A percentile compares a stretch with the other conserved stretches of the same genome.
Evolutionary conservation across 768 basidiomycete genomes (phyloP).

Genomic region (Collybia mongolica): DNA sequence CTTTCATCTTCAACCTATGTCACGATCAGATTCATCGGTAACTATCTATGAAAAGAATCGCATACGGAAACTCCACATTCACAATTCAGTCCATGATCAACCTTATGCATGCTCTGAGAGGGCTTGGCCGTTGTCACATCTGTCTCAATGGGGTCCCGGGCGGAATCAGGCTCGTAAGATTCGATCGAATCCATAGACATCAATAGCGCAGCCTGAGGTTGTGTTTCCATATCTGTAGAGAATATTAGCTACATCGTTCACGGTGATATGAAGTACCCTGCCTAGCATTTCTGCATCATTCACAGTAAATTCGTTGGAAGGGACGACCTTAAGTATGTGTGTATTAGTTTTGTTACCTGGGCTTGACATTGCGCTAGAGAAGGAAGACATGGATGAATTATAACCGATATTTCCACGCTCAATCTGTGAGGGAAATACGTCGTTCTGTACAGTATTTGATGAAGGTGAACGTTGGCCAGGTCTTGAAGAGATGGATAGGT

Average conservation of each 20-base stretch:
- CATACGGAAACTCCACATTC: constrained; percentile 65
- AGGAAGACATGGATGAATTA: constrained; percentile 6
- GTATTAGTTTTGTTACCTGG: constrained; percentile 32
- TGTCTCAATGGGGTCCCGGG: constrained; percentile 9
- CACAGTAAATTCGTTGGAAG: constrained; percentile 12
- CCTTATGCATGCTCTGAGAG: constrained; percentile 9
- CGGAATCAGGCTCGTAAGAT: constrained; percentile 26
- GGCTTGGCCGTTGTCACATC: constrained; percentile 14
- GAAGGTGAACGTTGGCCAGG: constrained; percentile 5
- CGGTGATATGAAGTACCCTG: constrained; percentile 17
- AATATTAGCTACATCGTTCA: not conserved
- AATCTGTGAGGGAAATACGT: too few species aligned
- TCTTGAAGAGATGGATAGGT: constrained; percentile 5
- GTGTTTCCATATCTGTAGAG: constrained; percentile 41
- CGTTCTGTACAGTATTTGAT: too few species aligned
- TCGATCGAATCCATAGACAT: constrained; percentile 33
- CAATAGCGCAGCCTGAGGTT: constrained; percentile 11
- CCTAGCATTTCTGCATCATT: constrained; percentile 51
- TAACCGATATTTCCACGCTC: too few species aligned
- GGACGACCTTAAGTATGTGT: constrained; percentile 30
- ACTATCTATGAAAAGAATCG: constrained; percentile 1
- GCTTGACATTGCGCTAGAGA: constrained; percentile 11
- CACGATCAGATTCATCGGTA: not conserved
- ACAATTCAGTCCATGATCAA: constrained; percentile 53
- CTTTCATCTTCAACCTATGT: constrained; percentile 54